A percentile compares a stretch with the other conserved stretches of the same genome.
Evolutionary conservation across 176 grass and related monocot species (phyloP).

Genomic region (Saccharum officinarum): DNA sequence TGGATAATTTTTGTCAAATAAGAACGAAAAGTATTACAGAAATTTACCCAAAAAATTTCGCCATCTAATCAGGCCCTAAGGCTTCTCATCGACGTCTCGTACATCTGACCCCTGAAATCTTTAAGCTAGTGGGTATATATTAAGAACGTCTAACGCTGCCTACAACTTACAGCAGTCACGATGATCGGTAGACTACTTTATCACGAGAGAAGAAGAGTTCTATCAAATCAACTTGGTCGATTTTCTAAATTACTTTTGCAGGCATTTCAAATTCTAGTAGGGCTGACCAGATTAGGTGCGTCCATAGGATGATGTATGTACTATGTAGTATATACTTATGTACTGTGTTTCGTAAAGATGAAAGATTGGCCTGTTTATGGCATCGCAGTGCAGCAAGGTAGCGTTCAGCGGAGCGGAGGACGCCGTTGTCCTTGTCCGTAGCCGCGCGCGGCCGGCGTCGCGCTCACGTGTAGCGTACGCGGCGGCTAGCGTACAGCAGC

Average conservation of each 20-base stretch:
- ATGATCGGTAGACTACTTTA: neutral
- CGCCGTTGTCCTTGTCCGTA: slow-evolving; percentile 1
- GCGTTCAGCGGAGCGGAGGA: neutral
- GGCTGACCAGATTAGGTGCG: neutral
- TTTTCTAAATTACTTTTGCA: neutral
- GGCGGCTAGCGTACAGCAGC: neutral
- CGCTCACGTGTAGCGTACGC: slow-evolving; percentile 15
- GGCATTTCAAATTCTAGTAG: neutral
- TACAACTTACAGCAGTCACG: neutral
- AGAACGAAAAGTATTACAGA: no score
- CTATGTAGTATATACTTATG: neutral
- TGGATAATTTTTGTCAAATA: no score
- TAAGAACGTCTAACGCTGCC: neutral
- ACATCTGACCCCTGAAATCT: neutral
- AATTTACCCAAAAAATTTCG: no score
- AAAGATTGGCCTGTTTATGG: neutral
- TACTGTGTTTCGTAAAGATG: neutral
- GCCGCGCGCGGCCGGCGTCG: slow-evolving; percentile 1
- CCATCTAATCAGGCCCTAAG: no score
- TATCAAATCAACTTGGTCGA: neutral
- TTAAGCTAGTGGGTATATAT: neutral
- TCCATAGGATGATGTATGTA: neutral
- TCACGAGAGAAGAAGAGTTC: neutral
- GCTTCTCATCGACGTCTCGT: neutral
- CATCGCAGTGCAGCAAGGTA: neutral